These are phyloP conservation scores for Tetrahymena thermophila DNA, from an alignment of 73 alveolate species.

Conservation along the genomic window DNA sequence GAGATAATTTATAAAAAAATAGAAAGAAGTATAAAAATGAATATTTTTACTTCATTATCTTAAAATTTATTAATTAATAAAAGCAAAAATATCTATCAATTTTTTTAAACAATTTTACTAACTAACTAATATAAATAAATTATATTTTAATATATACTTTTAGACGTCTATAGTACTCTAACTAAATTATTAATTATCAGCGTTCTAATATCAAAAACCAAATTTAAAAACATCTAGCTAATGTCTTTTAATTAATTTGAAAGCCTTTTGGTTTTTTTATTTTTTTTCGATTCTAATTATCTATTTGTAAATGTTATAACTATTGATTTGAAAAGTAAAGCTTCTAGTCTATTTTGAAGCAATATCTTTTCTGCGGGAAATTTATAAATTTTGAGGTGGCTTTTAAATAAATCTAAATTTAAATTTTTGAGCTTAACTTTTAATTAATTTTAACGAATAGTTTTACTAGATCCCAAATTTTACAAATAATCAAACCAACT, in stretches of 20 bases:
- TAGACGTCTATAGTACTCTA: too few relatives aligned
- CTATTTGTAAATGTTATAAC: not conserved
- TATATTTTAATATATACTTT: too few relatives aligned
- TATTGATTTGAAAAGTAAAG: not conserved
- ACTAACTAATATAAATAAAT: too few relatives aligned
- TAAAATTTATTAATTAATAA: too few relatives aligned
- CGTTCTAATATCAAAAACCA: too few relatives aligned
- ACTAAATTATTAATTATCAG: too few relatives aligned
- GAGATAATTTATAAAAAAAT: not conserved
- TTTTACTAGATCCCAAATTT: not conserved
- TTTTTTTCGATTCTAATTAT: not conserved
- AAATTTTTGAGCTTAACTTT: not conserved
- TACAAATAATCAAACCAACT: not conserved
- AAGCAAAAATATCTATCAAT: too few relatives aligned
- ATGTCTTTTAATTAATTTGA: too few relatives aligned
- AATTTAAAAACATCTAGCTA: too few relatives aligned
- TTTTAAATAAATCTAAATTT: not conserved
- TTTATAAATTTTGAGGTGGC: not conserved
- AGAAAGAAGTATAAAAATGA: too few relatives aligned
- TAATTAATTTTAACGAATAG: not conserved
- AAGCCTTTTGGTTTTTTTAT: not conserved
- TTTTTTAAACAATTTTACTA: too few relatives aligned
- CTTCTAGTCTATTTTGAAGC: not conserved
- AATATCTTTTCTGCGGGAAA: not conserved
- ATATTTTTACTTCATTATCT: not conserved